Evolutionary conservation across 805 yeast genomes (phyloP).

Genomic region (Sporopachydermia lactativora): DNA sequence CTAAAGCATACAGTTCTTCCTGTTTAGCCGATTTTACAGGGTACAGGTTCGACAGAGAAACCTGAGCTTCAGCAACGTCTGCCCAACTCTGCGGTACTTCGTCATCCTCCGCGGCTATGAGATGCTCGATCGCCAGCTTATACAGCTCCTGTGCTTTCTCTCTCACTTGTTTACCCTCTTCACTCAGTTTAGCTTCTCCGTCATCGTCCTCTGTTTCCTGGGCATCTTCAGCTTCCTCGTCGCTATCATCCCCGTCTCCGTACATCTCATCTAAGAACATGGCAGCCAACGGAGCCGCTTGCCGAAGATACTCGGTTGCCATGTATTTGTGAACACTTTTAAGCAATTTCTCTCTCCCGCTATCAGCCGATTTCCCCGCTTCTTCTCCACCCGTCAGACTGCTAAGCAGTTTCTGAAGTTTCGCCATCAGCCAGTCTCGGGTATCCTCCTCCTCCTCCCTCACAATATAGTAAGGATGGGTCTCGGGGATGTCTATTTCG

Average conservation of each 20-base stretch:
- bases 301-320: slow-evolving; percentile 9
- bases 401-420: slow-evolving; percentile 10
- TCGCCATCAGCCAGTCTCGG: slow-evolving; percentile 32
- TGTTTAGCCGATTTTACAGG: slow-evolving; percentile 56
- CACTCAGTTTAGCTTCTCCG: slow-evolving; percentile 8
- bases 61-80: slow-evolving; percentile 72
- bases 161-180: slow-evolving; percentile 28
- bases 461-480: slow-evolving; percentile 42
- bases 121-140: slow-evolving; percentile 38
- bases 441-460: slow-evolving; percentile 26
- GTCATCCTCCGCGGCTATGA: slow-evolving; percentile 46
- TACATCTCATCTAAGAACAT: slow-evolving; percentile 2
- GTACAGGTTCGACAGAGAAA: slow-evolving; percentile 61
- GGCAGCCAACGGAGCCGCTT: slow-evolving; percentile 2
- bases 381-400: too few species aligned
- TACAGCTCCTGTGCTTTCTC: slow-evolving; percentile 33
- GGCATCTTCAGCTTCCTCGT: slow-evolving; percentile 9
- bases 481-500: slow-evolving; percentile 23
- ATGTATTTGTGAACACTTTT: not conserved
- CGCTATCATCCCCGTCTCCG: slow-evolving; percentile 11
- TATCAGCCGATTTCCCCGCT: not conserved
- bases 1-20: slow-evolving; percentile 48
- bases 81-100: slow-evolving; percentile 66
- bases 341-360: slow-evolving; percentile 7
- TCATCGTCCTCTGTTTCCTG: slow-evolving; percentile 6